Conservation (phyloP, 129 eudicot species). For the Dittrichia graveolens region DNA sequence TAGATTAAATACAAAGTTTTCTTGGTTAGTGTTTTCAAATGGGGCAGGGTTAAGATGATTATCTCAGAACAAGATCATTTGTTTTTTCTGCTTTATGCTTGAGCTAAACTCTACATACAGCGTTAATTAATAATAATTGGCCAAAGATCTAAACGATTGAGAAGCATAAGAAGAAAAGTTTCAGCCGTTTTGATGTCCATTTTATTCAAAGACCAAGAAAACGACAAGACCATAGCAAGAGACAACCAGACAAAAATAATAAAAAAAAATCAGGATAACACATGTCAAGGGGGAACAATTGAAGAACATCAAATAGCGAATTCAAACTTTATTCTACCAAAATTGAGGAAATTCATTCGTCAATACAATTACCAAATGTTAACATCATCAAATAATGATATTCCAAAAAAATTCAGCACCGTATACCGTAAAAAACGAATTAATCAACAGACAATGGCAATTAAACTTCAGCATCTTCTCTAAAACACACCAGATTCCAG, state of each 20-base stretch:
- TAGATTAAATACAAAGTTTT: neutral
- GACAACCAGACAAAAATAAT: too few species aligned
- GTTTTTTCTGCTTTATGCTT: neutral
- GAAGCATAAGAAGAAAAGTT: too few species aligned
- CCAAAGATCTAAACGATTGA: too few species aligned
- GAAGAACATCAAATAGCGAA: neutral
- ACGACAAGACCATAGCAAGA: too few species aligned
- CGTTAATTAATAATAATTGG: neutral
- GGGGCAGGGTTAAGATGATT: too few species aligned
- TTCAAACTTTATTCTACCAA: neutral
- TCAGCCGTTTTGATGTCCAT: too few species aligned
- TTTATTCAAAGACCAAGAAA: too few species aligned
- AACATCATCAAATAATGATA: slow-evolving; percentile 8
- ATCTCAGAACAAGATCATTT: neutral
- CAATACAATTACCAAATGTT: neutral
- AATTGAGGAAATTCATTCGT: too few species aligned
- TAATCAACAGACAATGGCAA: slow-evolving; percentile 1
- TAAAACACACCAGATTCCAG: slow-evolving; percentile 8
- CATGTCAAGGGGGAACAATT: too few species aligned
- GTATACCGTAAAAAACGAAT: neutral
- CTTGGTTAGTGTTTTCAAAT: neutral
- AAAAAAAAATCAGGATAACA: too few species aligned
- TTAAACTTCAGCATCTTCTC: slow-evolving; percentile 15
- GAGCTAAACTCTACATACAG: neutral
- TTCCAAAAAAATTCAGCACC: neutral